These are phyloP conservation scores for Aspergillus hortae DNA, from an alignment of 2,329 filamentous ascomycete species.

Conservation along the genomic window DNA sequence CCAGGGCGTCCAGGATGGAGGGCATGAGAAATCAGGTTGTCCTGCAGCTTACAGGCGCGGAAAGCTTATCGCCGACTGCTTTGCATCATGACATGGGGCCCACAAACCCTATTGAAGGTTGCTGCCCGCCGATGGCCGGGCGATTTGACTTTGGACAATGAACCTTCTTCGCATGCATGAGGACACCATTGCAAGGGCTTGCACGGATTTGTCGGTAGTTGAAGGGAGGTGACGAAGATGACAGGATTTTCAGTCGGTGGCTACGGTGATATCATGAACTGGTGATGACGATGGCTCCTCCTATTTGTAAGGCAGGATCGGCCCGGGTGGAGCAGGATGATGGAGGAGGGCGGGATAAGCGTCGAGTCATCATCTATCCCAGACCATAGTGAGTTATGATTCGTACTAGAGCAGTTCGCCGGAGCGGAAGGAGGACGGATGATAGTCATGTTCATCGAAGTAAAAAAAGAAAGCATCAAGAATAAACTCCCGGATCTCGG, in stretches of 20 bases:
- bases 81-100: conserved; percentile 17
- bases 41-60: neutral
- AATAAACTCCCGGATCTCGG: too few species aligned
- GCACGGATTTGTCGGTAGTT: neutral
- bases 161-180: neutral
- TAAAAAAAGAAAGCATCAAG: too few species aligned
- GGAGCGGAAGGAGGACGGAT: neutral
- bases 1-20: neutral
- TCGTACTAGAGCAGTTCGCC: neutral
- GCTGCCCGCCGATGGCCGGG: neutral
- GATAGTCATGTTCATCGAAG: neutral
- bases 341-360: neutral
- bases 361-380: neutral
- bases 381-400: neutral
- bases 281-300: neutral
- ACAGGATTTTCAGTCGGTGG: conserved; percentile 1
- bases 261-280: neutral
- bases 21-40: neutral
- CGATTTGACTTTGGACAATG: conserved; percentile 4
- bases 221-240: neutral
- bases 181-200: neutral
- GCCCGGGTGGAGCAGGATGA: neutral
- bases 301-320: neutral
- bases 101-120: conserved; percentile 4
- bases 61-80: conserved; percentile 6